A percentile compares a stretch with the other conserved stretches of the same genome.
Evolutionary conservation across 805 yeast genomes (phyloP).

Genomic region (Suhomyces tanzawaensis): DNA sequence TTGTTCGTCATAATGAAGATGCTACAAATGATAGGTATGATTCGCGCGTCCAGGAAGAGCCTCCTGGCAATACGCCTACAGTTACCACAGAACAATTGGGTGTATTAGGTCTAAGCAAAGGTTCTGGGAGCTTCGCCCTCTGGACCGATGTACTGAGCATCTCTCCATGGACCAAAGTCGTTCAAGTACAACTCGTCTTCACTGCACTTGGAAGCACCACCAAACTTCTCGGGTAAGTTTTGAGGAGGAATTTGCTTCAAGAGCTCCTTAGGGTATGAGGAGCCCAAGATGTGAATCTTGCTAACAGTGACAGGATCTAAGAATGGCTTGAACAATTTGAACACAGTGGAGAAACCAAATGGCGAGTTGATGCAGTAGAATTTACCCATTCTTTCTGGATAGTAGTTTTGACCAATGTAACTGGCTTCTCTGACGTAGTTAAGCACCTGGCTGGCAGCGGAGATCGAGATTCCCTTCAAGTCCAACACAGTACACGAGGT

Average conservation of each 20-base stretch:
- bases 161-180: conserved; percentile 98
- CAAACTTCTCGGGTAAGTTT: conserved; percentile 87
- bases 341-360: conserved; percentile 94
- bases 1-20: too few relatives aligned
- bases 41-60: too few relatives aligned
- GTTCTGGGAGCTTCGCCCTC: conserved; percentile 87
- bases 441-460: conserved; percentile 80
- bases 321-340: conserved; percentile 86
- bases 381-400: conserved; percentile 99
- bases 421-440: conserved; percentile 92
- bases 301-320: conserved; percentile 97
- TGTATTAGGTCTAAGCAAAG: conserved; percentile 8
- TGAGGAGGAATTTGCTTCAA: conserved; percentile 90
- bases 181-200: conserved; percentile 83
- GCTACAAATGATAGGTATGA: too few relatives aligned
- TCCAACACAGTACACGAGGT: conserved; percentile 96
- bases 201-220: conserved; percentile 71
- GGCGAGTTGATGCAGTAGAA: conserved; percentile 96
- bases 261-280: conserved; percentile 75
- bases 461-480: conserved; percentile 86
- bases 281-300: conserved; percentile 85
- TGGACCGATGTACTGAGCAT: conserved; percentile 81
- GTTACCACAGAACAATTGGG: too few relatives aligned
- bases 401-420: conserved; percentile 90
- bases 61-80: neutral